A percentile compares a stretch with the other conserved stretches of the same genome.
Conservation (phyloP, 345 rosid species). For the Microcos paniculata region DNA sequence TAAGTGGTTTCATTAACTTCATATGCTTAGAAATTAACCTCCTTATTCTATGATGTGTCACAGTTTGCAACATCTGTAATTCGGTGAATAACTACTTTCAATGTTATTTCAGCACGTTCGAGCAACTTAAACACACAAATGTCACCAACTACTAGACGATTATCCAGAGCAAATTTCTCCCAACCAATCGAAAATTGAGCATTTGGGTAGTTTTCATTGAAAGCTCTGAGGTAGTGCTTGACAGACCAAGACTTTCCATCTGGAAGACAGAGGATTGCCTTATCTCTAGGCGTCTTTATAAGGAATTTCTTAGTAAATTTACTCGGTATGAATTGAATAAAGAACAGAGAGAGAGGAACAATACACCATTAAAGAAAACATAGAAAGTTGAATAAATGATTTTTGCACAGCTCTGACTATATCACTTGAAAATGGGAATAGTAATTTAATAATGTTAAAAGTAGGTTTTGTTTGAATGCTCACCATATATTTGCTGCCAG, state of each 20-base stretch:
- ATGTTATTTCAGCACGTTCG: too few relatives aligned
- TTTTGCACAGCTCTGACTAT: neutral
- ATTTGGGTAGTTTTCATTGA: too few relatives aligned
- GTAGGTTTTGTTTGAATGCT: neutral
- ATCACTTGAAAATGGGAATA: too few relatives aligned
- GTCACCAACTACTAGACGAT: neutral
- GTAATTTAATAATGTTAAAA: too few relatives aligned
- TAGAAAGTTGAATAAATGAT: too few relatives aligned
- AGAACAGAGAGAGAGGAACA: neutral
- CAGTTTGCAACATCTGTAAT: too few relatives aligned
- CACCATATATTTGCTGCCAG: neutral
- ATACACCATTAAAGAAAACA: neutral
- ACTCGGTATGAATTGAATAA: conserved; percentile 4
- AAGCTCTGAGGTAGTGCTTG: neutral
- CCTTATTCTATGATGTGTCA: too few relatives aligned
- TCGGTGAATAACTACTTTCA: too few relatives aligned
- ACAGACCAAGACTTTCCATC: conserved; percentile 16
- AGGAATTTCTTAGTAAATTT: conserved; percentile 9
- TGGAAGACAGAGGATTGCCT: too few relatives aligned
- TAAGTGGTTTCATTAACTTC: too few relatives aligned
- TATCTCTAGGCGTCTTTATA: neutral
- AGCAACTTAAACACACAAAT: too few relatives aligned
- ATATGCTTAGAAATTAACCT: too few relatives aligned
- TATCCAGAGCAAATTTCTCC: conserved; percentile 12
- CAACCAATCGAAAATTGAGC: conserved; percentile 3